Base-by-base conservation (phyloP, 768 basidiomycete genomes). In the Chiua virens region DNA sequence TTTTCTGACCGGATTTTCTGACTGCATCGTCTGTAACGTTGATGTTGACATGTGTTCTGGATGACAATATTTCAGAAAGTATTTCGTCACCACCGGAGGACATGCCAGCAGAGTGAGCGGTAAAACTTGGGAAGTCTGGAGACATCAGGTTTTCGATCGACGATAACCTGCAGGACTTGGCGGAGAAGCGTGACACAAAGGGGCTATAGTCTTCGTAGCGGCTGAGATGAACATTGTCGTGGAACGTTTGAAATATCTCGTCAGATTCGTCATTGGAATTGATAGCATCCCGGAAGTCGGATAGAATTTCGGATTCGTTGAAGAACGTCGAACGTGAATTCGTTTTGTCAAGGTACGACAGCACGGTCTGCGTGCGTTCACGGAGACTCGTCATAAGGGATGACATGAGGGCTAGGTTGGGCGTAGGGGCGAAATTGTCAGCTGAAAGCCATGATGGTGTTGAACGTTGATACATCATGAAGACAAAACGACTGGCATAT, bases 141-240 rank as follows among this genome's bases (percentile, higher is more conserved):
- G 59, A 55, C 54, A 65, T 62, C 36, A 63, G n/a, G 30, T 62
- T 49, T 32, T 65, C 46, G 20, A 65, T 57, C 11, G 54, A 49
- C 5, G 48, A 27, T 32, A 50, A 45, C 32, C 15, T 57, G 32
- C 63, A 65, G 3, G 63, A 56, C 30, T 53, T 21, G n/a, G 60
- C 60, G n/a, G 57, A 54, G 22, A 57, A 38, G 10, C 60, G 54
- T 0, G 60, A 62, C 6, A 62, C 30, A 20, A 64, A 56, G 14
- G 63, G 55, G 22, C 9, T 4, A 9, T 27, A 27, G 27, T 27
- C 27, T 18, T 32, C 15, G 35, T 9, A 50, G 15, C 10, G 11
- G 8, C 39, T 40, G 22, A 38, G 30, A 40, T 15, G n/a, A n/a
- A 39, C 28, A 18, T 46, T 53, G 36, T 57, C 50, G 32, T 56